Evolutionary conservation across 306 rosid genomes (phyloP).

Genomic region (Glycine latifolia): DNA sequence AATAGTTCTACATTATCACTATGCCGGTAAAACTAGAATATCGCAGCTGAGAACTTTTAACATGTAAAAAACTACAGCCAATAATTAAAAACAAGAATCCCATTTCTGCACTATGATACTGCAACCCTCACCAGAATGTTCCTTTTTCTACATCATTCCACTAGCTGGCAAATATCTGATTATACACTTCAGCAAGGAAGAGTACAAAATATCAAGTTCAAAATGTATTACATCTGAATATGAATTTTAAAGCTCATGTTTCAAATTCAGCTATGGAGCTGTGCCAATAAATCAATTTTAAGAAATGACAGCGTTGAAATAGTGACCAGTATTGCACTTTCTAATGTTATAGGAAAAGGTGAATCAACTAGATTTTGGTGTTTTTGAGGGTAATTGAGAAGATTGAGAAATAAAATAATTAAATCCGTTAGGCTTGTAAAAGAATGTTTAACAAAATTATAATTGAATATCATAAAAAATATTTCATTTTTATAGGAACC

Average conservation of each 20-base stretch:
- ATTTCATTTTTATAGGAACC: too few relatives aligned
- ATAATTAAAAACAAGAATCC: slow-evolving; percentile 5
- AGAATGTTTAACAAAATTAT: too few relatives aligned
- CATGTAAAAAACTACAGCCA: background rate
- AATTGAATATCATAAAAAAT: too few relatives aligned
- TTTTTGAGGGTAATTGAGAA: too few relatives aligned
- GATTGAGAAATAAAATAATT: too few relatives aligned
- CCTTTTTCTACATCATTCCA: slow-evolving; percentile 22
- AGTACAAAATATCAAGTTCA: background rate
- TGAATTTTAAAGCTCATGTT: background rate
- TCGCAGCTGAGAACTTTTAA: background rate
- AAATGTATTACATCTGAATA: background rate
- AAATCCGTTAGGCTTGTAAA: too few relatives aligned
- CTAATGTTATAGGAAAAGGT: too few relatives aligned
- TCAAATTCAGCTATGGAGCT: background rate
- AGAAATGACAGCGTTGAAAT: background rate
- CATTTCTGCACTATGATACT: background rate
- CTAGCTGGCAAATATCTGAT: slow-evolving; percentile 25
- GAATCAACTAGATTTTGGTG: too few relatives aligned
- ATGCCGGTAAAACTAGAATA: slow-evolving; percentile 15
- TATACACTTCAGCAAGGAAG: slow-evolving; percentile 14
- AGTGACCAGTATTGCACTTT: background rate
- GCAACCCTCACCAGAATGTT: background rate
- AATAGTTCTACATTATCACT: background rate
- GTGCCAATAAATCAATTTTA: slow-evolving; percentile 20